Base-by-base conservation (phyloP, 805 yeast species). In the Wickerhamomyces strasburgensis region DNA sequence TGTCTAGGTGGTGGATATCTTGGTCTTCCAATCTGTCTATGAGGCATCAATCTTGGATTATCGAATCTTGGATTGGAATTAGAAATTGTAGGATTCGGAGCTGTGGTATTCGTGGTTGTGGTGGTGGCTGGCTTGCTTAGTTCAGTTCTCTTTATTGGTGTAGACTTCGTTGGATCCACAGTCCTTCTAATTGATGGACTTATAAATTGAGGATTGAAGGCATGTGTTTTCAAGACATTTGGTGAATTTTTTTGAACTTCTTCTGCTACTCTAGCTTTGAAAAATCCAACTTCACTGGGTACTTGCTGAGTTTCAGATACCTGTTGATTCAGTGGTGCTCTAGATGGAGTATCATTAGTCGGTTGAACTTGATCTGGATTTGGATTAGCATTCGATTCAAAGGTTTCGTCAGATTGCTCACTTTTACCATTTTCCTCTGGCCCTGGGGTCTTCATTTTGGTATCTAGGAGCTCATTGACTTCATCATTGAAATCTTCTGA, bases 161-260 rank as follows among this genome's bases (percentile, higher is more conserved):
- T 73, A 0, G 89, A 82, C 39, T 73, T 78, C 1, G 71, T 67
- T 31, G 81, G 90, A 55, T 84, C 88, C 11, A 81, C 64, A 0
- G 82, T 78, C 37, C 77, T 72, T 44, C 67, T 71, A 11, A 70
- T 72, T 5, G 75, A 75, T 29, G 73, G 75, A 36, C 72, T 73
- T 52, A 77, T 73, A 44, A 69, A 75, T 35, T 70, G 74, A 0
- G 84, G 77, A 33, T 80, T 70, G 46, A 69, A 77, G n/a, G 70
- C 56, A 34, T 66, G 59, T 3, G 64, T 65, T 4, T 58, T 57
- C 4, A 66, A 51, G 10, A 67, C 52, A 13, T 36, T 18, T 1
- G 67, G 58, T 23, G 37, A 31, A 37, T 68, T 68, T 18, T 65
- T 63, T 43, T 72, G 80, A 7, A 81, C 57, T 8, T 70, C 61